Evolutionary conservation across 139 green algal genomes (phyloP), one percentile per base, ranked within the genome.

Genomic region (Haematococcus lacustris): DNA sequence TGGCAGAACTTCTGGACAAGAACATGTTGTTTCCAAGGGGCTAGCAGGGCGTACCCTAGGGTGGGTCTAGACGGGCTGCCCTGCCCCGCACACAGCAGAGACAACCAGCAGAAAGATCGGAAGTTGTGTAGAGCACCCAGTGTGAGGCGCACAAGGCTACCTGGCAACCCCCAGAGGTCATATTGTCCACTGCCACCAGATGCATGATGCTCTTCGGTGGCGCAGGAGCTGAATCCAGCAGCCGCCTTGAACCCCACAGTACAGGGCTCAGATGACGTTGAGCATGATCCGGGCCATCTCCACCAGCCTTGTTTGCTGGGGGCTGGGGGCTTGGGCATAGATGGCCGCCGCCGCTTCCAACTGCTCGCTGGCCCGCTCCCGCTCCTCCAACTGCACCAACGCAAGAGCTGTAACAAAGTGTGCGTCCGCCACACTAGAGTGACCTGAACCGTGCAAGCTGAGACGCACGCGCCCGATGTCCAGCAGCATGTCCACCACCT

Each of bases 401-500:
- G 87, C 84, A 28, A 93, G 71, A 25, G 76, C 85, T 1, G 74
- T 73, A 1, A 82, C 80, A 65, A 85, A 79, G 53, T 83, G 76
- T 7, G 73, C 79, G 50, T 87, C 88, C 28, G 65, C 83, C 40
- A 89, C 78, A 21, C 65, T 77, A 25, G 71, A 32, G 68, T 90
- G 76, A 2, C 71, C 43, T 0, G 43, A 25, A 1, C 87, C 85
- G 21, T 86, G 66, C 25, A 57, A 60, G 38, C 35, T 63, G 1
- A 57, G 62, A 3, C 83, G 70, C 21, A 74, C 61, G 28, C 74
- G 69, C 3, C 59, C 71, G 7, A 89, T 87, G 73, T 92, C 88
- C 47, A 85, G 74, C 41, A 92, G 80, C 88, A 93, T 93, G 67
- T 91, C 86, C 34, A 88, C 83, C 47, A 92, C 88, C 71, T 78